Evolutionary conservation across 2,329 filamentous ascomycete genomes (phyloP), one percentile per base, ranked within the genome.

Genomic region (Talaromyces sp.): DNA sequence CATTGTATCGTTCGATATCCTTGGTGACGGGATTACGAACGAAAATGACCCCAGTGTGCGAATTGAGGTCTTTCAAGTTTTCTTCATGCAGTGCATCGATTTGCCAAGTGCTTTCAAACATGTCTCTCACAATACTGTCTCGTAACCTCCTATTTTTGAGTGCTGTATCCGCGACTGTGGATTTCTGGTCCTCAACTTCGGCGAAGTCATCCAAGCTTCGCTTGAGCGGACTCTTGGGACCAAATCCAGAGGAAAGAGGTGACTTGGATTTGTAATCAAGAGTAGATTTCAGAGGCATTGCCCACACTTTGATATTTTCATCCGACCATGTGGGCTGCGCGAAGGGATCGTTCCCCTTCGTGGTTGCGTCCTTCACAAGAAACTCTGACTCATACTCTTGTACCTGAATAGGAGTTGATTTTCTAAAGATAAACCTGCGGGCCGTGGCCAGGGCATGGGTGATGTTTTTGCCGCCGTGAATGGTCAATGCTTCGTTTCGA

Each of bases 401-500:
- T 1, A 88, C 81, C 32, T 78, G 79, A n/a, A 97, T 76, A 0
- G 89, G 88, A 71, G 96, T 82, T 0, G 90, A 88, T 67, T 90
- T 92, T 41, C 95, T 84, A 68, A 97, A 93, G 55, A 98, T 86
- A 74, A 96, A 96, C 32, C 87, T 81, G 52, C 95, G 84, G 17
- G 89, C 88, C 0, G 92, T 90, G n/a, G 91, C 93, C 60, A 99
- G 75, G 6, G 86, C 82, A 70, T 97, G 89, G 52, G 86, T 84
- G 58, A 98, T 75, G 71, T 98, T 98, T 56, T 86, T 86, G 4
- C 88, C 86, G 3, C 90, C 93, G 71, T 96, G 89, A 13, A 98
- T 79, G n/a, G 82, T 84, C 61, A 92, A 11, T 17, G 49, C 13
- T 4, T 56, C 46, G 31, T 46, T 7, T 19, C 32, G 21, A n/a